Conservation (phyloP, 2,329 filamentous ascomycete species). For the Aureobasidium sp. region DNA sequence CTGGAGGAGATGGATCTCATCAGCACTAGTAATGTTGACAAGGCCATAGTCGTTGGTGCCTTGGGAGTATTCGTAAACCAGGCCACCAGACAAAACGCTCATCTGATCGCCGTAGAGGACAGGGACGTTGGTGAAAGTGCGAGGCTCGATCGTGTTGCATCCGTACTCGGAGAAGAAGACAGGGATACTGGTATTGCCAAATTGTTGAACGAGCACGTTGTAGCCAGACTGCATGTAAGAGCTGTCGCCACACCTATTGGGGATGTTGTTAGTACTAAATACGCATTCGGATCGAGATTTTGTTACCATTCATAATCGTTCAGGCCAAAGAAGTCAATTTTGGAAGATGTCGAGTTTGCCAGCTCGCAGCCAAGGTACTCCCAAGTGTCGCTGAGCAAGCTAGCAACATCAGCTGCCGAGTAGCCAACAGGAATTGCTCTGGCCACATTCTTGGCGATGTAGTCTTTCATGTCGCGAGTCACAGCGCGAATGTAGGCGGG, state of each 20-base stretch:
- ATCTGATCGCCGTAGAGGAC: slow-evolving; percentile 61
- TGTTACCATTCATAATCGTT: slow-evolving; percentile 56
- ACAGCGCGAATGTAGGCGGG: slow-evolving; percentile 54
- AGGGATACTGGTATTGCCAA: slow-evolving; percentile 54
- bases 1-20: slow-evolving; percentile 28
- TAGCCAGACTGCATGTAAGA: slow-evolving; percentile 53
- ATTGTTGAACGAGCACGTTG: slow-evolving; percentile 52
- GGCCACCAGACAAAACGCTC: slow-evolving; percentile 60
- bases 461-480: slow-evolving; percentile 59
- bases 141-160: slow-evolving; percentile 9
- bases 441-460: slow-evolving; percentile 50
- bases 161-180: slow-evolving; percentile 66
- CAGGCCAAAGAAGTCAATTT: slow-evolving; percentile 58
- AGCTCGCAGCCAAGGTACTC: slow-evolving; percentile 63
- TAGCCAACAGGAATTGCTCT: slow-evolving; percentile 59
- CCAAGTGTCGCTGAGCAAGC: slow-evolving; percentile 64
- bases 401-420: slow-evolving; percentile 65
- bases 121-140: slow-evolving; percentile 44
- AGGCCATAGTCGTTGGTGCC: slow-evolving; percentile 50
- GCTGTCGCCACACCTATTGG: slow-evolving; percentile 51
- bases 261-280: too few relatives aligned
- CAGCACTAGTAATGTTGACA: slow-evolving; percentile 31
- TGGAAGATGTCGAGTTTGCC: slow-evolving; percentile 39
- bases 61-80: slow-evolving; percentile 69
- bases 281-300: background rate